Evolutionary conservation across 1,284 basidiomycete species (phyloP).

Genomic region (Schizopora paradoxa): DNA sequence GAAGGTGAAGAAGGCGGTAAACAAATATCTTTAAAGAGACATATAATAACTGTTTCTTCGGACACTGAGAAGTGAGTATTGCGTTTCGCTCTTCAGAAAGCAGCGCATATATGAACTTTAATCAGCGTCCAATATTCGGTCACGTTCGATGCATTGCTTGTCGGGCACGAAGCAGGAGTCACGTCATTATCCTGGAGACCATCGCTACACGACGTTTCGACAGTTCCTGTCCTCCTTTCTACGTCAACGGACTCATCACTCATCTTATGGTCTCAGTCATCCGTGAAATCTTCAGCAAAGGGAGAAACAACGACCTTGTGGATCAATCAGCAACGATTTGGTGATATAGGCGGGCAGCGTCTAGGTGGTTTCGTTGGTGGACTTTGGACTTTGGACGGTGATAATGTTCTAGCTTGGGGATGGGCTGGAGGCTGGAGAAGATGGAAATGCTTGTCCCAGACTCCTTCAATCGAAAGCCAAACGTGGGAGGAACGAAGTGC

Average conservation of each 20-base stretch:
- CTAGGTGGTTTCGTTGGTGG: conserved; percentile 89
- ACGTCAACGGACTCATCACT: conserved; percentile 90
- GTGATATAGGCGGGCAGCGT: conserved; percentile 85
- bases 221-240: conserved; percentile 63
- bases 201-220: conserved; percentile 20
- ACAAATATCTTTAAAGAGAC: conserved; percentile 81
- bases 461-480: conserved; percentile 28
- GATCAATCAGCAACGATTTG: conserved; percentile 86
- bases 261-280: conserved; percentile 84
- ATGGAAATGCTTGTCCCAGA: conserved; percentile 48
- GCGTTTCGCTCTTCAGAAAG: background rate
- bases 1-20: conserved; percentile 63
- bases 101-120: background rate
- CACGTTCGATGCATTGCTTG: conserved; percentile 84
- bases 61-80: conserved; percentile 42
- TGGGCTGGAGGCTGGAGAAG: conserved; percentile 91
- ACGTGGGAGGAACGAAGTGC: conserved; percentile 76
- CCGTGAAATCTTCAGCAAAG: conserved; percentile 35
- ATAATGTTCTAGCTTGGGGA: conserved; percentile 77
- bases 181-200: conserved; percentile 82
- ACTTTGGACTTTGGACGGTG: conserved; percentile 58
- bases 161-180: conserved; percentile 91
- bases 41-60: conserved; percentile 63
- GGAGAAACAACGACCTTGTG: conserved; percentile 65
- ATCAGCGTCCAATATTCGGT: conserved; percentile 54